Evolutionary conservation across 495 filamentous ascomycete genomes (phyloP), one percentile per base, ranked within the genome.

Genomic region (Gamarada debralockiae): DNA sequence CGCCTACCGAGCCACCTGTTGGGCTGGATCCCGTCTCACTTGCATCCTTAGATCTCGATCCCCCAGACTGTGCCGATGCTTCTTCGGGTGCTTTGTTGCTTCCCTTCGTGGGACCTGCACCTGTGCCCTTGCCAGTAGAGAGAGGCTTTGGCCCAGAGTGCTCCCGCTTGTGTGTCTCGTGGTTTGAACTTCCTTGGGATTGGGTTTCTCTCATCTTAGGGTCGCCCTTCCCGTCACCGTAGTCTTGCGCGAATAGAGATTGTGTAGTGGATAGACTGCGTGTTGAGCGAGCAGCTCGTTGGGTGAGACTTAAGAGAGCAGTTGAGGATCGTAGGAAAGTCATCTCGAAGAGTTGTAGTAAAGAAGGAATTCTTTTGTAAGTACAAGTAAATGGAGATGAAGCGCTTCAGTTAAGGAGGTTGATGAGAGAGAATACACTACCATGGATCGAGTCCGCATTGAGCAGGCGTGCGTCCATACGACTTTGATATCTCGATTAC

Each of bases 31-130:
- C 55, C 0, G 68, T 66, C 45, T 67, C 71, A 17, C 60, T 70
- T 0, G 73, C 72, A 40, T 75, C 70, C 27, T 73, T 76, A 36
- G 68, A 70, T 55, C 71, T 61, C 1, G 74, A 68, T 3, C 70
- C 72, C 43, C 73, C 73, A 10, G 68, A 70, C 38, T 70, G 58
- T 44, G 73, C 70, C 31, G 67, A 70, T 29, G 73, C 59, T 6
- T 65, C 56, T 38, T 76, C 73, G 50, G 71, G 61, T 2, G 63
- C 45, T 31, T 70, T 67, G 24, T 53, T 49, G 52, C 20, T 10
- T 57, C 56, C 22, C 56, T 62, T 12, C 52, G 48, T 34, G 60
- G 55, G 65, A 57, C 64, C 46, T 55, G 55, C 25, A 62, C 52
- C 52, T 44, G 53, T 46, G 59, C 59, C 61, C 38, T 69, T 49